phyloP scores from a whole-genome alignment of 208 protist genomes.

The Trypanosoma avium region DNA sequence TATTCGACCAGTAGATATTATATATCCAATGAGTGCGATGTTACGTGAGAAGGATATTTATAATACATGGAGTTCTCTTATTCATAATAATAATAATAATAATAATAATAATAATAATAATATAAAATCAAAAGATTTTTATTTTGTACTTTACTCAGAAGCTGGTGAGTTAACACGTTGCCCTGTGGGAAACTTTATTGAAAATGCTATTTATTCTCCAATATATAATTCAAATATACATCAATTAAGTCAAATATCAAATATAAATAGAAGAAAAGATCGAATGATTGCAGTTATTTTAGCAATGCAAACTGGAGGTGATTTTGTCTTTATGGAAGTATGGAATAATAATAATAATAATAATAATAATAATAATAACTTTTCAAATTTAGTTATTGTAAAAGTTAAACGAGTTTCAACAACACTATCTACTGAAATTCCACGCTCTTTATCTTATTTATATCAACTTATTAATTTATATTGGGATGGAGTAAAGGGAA shows the following conservation, averaged over 20 bases:
- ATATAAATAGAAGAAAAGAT: background rate
- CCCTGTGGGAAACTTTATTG: slow-evolving; percentile 29
- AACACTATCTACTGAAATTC: too few species aligned
- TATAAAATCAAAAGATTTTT: slow-evolving; percentile 15
- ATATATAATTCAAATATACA: background rate
- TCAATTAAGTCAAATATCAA: slow-evolving; percentile 1
- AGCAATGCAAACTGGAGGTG: slow-evolving; percentile 8
- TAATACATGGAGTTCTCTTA: background rate
- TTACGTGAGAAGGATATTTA: slow-evolving; percentile 19
- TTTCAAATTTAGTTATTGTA: background rate
- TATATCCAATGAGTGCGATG: slow-evolving; percentile 27
- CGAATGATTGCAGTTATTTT: slow-evolving; percentile 16
- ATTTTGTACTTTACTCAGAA: slow-evolving; percentile 23
- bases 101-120: background rate
- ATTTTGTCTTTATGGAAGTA: slow-evolving; percentile 23
- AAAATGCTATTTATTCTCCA: slow-evolving; percentile 20
- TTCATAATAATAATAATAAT: background rate
- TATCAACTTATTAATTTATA: background rate
- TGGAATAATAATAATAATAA: background rate
- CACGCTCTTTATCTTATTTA: slow-evolving; percentile 4
- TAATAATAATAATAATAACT: background rate
- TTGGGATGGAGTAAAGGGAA: slow-evolving; percentile 15
- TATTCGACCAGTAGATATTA: slow-evolving; percentile 19
- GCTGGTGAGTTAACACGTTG: slow-evolving; percentile 27
- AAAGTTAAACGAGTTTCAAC: too few species aligned